Base-by-base conservation (phyloP, 768 basidiomycete species). In the Tephrocybe rancida region DNA sequence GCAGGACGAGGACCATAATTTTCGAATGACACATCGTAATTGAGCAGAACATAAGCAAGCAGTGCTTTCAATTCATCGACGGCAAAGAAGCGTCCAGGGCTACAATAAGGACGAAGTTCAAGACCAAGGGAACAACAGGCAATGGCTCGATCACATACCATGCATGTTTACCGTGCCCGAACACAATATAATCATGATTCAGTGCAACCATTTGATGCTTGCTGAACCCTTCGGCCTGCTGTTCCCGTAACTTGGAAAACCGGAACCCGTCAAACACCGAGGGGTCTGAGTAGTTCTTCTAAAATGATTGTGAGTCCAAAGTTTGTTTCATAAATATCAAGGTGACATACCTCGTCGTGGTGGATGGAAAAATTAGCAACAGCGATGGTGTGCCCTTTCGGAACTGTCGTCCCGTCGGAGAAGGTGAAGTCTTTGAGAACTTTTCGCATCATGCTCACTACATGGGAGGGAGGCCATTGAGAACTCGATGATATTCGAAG, bases 51-150 rank as follows among this genome's bases (percentile, higher is more conserved):
- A 61, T 73, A 64, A 1, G 75, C 75, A 16, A 73, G 60, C 59
- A 78, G 68, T 6, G 68, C 67, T 61, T 79, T 79, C 29, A 80
- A 52, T 54, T 75, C 75, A 46, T 70, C 74, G 21, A 72, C 72
- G 13, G 76, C 76, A 58, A 79, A 77, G 61, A 78, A 76, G 11
- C 77, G 67, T 26, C 77, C 75, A n/a, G 78, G 74, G 51, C 71
- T 65, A 39, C n/a, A n/a, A n/a, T n/a, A n/a, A 27, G 25, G 24
- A 10, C 44, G 22, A 26, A 16, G 10, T 16, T 13, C 24, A 35
- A 42, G 5, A 13, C 21, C 6, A 35, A 16, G 18, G n/a, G n/a
- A n/a, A 37, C n/a, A 37, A 16, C 7, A 37, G 35, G 35, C 14
- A 7, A 16, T 9, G 32, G 13, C 19, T 32, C 30, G 24, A 14